Conservation (phyloP, 148 eudicot species). For the Rhododendron molle region DNA sequence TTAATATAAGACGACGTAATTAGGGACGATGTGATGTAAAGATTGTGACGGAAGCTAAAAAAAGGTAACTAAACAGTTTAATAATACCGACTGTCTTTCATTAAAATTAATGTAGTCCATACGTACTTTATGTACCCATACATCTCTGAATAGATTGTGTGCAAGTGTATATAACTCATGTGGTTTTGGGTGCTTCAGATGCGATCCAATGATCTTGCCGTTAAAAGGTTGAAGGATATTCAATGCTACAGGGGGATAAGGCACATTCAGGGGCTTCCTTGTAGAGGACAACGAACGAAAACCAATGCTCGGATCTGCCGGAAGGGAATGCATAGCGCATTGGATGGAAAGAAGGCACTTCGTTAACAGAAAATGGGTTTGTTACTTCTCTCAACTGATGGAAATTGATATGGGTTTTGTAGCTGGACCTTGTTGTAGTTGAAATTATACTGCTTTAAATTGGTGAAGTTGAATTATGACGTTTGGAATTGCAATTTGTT, state of each 20-base stretch:
- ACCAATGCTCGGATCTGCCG: conserved; percentile 51
- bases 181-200: conserved; percentile 32
- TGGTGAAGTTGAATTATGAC: neutral
- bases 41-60: too few relatives aligned
- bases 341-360: conserved; percentile 51
- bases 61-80: too few relatives aligned
- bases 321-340: conserved; percentile 38
- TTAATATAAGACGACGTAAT: too few relatives aligned
- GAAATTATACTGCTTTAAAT: neutral
- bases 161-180: neutral
- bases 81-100: too few relatives aligned
- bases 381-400: neutral
- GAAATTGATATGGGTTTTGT: neutral
- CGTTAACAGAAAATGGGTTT: conserved; percentile 9
- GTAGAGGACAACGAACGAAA: conserved; percentile 60
- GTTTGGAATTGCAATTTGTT: neutral
- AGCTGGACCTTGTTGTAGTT: neutral
- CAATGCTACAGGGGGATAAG: conserved; percentile 56
- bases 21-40: neutral
- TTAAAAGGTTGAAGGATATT: conserved; percentile 56
- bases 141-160: neutral
- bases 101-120: neutral
- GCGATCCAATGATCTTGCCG: conserved; percentile 45
- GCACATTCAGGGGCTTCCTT: conserved; percentile 54
- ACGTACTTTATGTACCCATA: neutral